phyloP scores from a whole-genome alignment of 495 filamentous ascomycete genomes.

The Peziza echinospora region DNA sequence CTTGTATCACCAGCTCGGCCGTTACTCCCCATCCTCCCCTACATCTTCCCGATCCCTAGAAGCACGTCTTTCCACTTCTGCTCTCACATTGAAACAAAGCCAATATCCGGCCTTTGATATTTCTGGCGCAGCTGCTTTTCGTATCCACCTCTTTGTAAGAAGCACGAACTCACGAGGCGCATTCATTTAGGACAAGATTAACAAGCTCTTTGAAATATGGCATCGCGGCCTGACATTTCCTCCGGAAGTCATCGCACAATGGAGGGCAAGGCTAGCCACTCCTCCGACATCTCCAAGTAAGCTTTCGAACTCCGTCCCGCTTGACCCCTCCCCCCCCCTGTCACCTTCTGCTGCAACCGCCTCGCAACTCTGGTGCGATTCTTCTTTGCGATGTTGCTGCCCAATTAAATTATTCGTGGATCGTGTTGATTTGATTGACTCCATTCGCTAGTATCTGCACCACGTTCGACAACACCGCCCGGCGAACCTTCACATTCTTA shows the following conservation, averaged over 20 bases:
- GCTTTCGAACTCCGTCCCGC: too few species aligned
- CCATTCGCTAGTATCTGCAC: slow-evolving; percentile 15
- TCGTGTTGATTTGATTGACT: slow-evolving; percentile 17
- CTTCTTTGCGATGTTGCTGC: slow-evolving; percentile 6
- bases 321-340: not conserved
- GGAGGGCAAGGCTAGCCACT: slow-evolving; percentile 62
- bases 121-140: not conserved
- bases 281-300: slow-evolving; percentile 39
- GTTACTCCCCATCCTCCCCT: too few species aligned
- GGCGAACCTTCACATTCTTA: slow-evolving; percentile 49
- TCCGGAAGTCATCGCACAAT: slow-evolving; percentile 51
- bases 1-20: too few species aligned
- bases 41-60: too few species aligned
- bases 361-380: not conserved
- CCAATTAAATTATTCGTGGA: slow-evolving; percentile 10
- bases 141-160: not conserved
- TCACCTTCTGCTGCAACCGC: not conserved
- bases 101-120: too few species aligned
- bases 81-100: too few species aligned
- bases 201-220: slow-evolving; percentile 93
- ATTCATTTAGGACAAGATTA: slow-evolving; percentile 66
- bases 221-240: slow-evolving; percentile 89
- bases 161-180: not conserved
- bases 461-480: slow-evolving; percentile 55
- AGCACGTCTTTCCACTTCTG: too few species aligned